Evolutionary conservation across 495 filamentous ascomycete genomes (phyloP), one percentile per base, ranked within the genome.

Genomic region (Penicillium canescens): DNA sequence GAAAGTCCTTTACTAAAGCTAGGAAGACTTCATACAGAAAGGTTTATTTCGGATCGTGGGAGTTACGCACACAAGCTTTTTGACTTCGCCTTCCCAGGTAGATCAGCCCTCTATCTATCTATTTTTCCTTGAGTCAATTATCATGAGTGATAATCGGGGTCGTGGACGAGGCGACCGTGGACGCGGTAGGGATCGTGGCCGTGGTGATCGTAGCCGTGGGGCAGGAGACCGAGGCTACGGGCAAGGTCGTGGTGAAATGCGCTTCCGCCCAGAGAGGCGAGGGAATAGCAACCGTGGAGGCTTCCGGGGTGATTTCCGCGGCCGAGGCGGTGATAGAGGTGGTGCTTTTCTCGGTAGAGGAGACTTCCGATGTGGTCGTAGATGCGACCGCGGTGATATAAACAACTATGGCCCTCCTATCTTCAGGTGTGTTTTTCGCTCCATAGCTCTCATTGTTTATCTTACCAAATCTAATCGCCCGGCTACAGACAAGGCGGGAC

Each of bases 401-500:
- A 21, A 23, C 1, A 42, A 51, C 18, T 12, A 14, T 3, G 48
- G 48, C 28, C 39, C 48, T 1, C 48, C 48, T 16, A 51, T 51
- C 28, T 51, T 51, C 39, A 51, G 48, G 48, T 51, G 7, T 34
- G 39, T n/a, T 11, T 20, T 4, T 21, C 14, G 14, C 10, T 24
- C 12, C 4, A n/a, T 33, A 16, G 6, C 8, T 6, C 6, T 6
- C 3, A n/a, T 35, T 26, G 24, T 26, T 4, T 4, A 26, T 31
- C 24, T 20, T 7, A 11, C 8, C 6, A 42, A 50, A 2, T 26
- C 24, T 26, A 26, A 26, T 26, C 24, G 3, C 24, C 24, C 24
- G 7, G 24, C 26, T 7, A 36, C 34, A 75, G 70, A 33, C 61
- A 64, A 5, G 50, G 50, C 6, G 54, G 58, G 31, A 35, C 61